Percentiles rank a stretch among this genome's conserved stretches.
Conservation (phyloP, 495 filamentous ascomycete species). For the Astrothelium macrocarpum region DNA sequence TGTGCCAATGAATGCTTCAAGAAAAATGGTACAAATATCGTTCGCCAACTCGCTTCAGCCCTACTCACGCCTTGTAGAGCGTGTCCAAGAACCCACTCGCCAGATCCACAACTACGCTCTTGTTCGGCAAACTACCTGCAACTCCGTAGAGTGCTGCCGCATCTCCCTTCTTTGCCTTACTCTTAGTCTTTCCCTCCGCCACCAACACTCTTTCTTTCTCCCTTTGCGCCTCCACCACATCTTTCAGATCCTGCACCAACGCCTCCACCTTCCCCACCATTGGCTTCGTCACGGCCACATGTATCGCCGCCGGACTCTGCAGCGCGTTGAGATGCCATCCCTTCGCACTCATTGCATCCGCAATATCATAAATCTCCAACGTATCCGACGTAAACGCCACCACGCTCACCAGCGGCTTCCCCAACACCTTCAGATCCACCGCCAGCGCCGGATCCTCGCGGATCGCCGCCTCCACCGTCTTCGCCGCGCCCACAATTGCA, state of each 20-base stretch:
- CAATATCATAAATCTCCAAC: conserved; percentile 42
- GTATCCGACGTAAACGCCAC: conserved; percentile 73
- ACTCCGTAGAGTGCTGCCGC: conserved; percentile 89
- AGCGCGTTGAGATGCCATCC: conserved; percentile 97
- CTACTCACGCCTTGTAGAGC: conserved; percentile 81
- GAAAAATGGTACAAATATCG: not conserved
- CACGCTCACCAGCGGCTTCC: conserved; percentile 79
- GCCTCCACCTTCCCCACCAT: conserved; percentile 70
- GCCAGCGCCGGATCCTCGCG: conserved; percentile 52
- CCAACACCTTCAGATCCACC: conserved; percentile 67
- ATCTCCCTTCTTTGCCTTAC: conserved; percentile 58
- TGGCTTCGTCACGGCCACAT: conserved; percentile 89
- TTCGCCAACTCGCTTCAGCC: not conserved
- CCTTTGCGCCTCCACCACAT: conserved; percentile 67
- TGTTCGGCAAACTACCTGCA: conserved; percentile 88
- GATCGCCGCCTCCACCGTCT: conserved; percentile 73
- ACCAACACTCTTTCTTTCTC: conserved; percentile 50
- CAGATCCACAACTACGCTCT: conserved; percentile 84
- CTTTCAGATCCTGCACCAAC: conserved; percentile 67
- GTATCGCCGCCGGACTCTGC: conserved; percentile 86
- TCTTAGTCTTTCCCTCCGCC: conserved; percentile 65
- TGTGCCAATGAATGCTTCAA: not conserved
- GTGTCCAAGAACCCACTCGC: conserved; percentile 90
- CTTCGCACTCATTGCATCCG: conserved; percentile 53
- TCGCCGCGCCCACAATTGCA: conserved; percentile 76